Evolutionary conservation across 768 basidiomycete genomes (phyloP).

Genomic region (Agaricus subrufescens): DNA sequence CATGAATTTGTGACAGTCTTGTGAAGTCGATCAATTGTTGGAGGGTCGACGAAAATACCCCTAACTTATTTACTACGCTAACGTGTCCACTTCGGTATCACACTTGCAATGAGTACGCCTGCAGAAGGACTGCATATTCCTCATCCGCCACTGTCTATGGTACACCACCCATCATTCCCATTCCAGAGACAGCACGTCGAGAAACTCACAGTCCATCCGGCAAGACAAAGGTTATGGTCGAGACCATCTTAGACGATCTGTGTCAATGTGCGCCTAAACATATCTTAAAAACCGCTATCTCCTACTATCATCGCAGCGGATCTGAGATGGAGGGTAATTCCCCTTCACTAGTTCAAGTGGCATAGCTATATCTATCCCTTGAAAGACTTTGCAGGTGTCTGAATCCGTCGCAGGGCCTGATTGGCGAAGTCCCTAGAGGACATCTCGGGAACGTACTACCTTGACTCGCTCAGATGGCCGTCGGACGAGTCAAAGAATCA

Average conservation of each 20-base stretch:
- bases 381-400: constrained; percentile 81
- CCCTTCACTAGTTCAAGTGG: constrained; percentile 96
- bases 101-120: constrained; percentile 82
- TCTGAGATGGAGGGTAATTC: constrained; percentile 73
- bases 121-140: constrained; percentile 89
- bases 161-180: constrained; percentile 86
- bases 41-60: constrained; percentile 92
- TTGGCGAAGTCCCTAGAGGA: constrained; percentile 96
- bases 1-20: no score
- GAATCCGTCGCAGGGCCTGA: constrained; percentile 75
- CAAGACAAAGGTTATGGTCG: constrained; percentile 93
- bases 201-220: constrained; percentile 92
- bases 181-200: constrained; percentile 86
- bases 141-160: constrained; percentile 99
- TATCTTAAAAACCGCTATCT: not conserved
- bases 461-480: constrained; percentile 89
- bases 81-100: constrained; percentile 83
- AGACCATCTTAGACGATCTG: constrained; percentile 85
- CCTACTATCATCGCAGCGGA: constrained; percentile 45
- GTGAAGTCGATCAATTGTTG: constrained; percentile 40
- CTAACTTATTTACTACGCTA: constrained; percentile 80
- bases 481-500: constrained; percentile 74
- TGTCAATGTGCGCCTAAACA: constrained; percentile 54
- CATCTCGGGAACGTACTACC: constrained; percentile 94
- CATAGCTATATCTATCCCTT: constrained; percentile 12